Percentiles rank a stretch among this genome's conserved stretches.
Conservation (phyloP, 257 asterid species). For the Solanum peruvianum region DNA sequence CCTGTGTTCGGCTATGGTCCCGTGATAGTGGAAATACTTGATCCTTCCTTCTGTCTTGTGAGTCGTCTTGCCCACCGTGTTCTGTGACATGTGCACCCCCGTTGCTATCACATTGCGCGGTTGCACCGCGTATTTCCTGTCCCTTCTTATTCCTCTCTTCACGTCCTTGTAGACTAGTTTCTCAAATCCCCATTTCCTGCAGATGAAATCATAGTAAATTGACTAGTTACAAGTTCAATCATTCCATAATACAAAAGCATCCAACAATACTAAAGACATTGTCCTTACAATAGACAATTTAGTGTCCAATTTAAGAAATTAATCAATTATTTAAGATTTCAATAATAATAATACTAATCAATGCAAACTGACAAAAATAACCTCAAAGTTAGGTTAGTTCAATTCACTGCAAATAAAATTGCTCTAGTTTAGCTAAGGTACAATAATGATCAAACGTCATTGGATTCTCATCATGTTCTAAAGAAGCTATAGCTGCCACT, state of each 20-base stretch:
- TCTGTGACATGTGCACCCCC: conserved; percentile 83
- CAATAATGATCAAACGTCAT: background rate
- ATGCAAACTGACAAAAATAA: background rate
- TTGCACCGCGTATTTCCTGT: conserved; percentile 67
- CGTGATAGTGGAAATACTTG: conserved; percentile 70
- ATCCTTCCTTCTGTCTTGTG: conserved; percentile 55
- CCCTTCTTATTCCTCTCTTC: conserved; percentile 48
- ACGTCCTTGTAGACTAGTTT: conserved; percentile 66
- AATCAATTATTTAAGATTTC: background rate
- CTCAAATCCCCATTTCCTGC: conserved; percentile 90
- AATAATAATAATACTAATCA: background rate
- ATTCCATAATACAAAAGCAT: background rate
- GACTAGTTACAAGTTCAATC: background rate
- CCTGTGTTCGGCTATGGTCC: conserved; percentile 53
- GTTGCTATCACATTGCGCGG: conserved; percentile 68
- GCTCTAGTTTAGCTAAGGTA: background rate
- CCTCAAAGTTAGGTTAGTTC: background rate
- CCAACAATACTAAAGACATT: background rate
- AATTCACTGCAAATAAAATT: background rate
- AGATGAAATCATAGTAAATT: background rate
- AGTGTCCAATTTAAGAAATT: background rate
- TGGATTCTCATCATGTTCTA: background rate
- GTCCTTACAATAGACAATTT: background rate
- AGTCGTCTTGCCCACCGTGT: conserved; percentile 47
- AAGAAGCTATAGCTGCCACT: background rate